These are phyloP conservation scores for Sclerotinia minor DNA, from an alignment of 2,329 filamentous ascomycete genomes.

Conservation along the genomic window DNA sequence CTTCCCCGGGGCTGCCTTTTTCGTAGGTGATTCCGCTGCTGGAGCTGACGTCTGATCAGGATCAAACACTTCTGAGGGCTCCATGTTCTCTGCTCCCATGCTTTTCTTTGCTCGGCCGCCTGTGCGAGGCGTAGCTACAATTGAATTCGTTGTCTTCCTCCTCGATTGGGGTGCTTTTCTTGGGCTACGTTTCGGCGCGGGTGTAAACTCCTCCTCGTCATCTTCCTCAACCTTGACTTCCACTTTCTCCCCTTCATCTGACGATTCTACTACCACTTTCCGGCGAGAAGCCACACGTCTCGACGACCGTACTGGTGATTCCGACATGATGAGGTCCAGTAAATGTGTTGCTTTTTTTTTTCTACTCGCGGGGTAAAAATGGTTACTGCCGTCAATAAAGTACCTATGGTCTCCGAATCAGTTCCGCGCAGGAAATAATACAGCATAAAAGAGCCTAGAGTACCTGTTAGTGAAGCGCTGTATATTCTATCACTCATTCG, in stretches of 20 bases:
- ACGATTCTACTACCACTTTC: conserved; percentile 73
- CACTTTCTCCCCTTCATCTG: conserved; percentile 72
- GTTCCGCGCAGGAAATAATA: neutral
- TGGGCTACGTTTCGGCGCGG: conserved; percentile 56
- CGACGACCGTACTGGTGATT: conserved; percentile 54
- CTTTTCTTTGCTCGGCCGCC: conserved; percentile 46
- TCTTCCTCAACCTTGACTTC: conserved; percentile 61
- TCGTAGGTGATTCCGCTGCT: conserved; percentile 55
- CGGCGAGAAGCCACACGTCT: conserved; percentile 64
- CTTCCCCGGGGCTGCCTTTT: conserved; percentile 62
- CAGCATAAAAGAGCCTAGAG: neutral
- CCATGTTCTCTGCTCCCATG: conserved; percentile 50
- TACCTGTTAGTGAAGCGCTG: neutral
- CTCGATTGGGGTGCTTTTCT: conserved; percentile 56
- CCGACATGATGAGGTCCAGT: conserved; percentile 28
- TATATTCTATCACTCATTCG: conserved; percentile 14
- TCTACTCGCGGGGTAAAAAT: conserved; percentile 24
- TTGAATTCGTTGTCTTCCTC: conserved; percentile 46
- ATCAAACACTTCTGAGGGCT: conserved; percentile 62
- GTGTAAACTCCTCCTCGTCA: conserved; percentile 70
- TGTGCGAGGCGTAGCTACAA: conserved; percentile 35
- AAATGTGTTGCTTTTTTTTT: conserved; percentile 25
- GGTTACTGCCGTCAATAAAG: neutral
- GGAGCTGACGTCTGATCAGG: conserved; percentile 52
- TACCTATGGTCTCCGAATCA: conserved; percentile 7